Base-by-base conservation (phyloP, 1,284 basidiomycete species). In the Moesziomyces sp. region DNA sequence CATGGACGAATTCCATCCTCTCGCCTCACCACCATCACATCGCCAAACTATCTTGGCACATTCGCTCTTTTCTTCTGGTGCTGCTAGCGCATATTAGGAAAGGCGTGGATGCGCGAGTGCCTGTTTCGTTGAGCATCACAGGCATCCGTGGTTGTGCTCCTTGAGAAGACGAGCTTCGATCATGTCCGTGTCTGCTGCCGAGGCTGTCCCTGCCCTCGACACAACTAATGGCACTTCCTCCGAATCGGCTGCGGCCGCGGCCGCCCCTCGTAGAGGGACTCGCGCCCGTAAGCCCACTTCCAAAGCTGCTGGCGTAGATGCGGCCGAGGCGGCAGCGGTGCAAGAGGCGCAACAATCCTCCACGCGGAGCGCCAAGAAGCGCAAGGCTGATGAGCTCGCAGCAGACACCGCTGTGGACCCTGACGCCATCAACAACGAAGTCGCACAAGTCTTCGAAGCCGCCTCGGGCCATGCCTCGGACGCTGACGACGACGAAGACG, bases 401-500 rank as follows among this genome's bases (percentile, higher is more conserved):
- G 46, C 52, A n/a, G 52, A 58, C 24, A 16, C 52, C 45, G 46
- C 33, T 3, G 26, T 26, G 18, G 51, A 44, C 24, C 46, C 46
- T 46, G 58, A 60, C 23, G 40, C 46, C 18, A 60, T 62, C 50
- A 46, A 63, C 35, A 48, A 55, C 7, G 60, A 63, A 44, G 49
- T 63, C 28, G 49, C 55, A 14, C 46, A 58, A 13, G 57, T 64
- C 14, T 65, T 75, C n/a, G 62, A 63, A 1, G 60, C 49, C 10
- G 64, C 50, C 3, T 52, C 45, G 18, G 58, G 66, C 6, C 38
- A 40, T 18, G 38, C 38, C 38, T 40, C 38, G 38, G 61, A 46
- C 5, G 65, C 67, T 2, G 64, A 66, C 1, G 55, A 60, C 5
- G 58, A 51, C 3, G 70, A 56, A 5, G 75, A 74, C 54, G 71